A percentile compares a stretch with the other conserved stretches of the same genome.
These are phyloP conservation scores for Daldinia childiae DNA, from an alignment of 495 filamentous ascomycete genomes.

Conservation along the genomic window DNA sequence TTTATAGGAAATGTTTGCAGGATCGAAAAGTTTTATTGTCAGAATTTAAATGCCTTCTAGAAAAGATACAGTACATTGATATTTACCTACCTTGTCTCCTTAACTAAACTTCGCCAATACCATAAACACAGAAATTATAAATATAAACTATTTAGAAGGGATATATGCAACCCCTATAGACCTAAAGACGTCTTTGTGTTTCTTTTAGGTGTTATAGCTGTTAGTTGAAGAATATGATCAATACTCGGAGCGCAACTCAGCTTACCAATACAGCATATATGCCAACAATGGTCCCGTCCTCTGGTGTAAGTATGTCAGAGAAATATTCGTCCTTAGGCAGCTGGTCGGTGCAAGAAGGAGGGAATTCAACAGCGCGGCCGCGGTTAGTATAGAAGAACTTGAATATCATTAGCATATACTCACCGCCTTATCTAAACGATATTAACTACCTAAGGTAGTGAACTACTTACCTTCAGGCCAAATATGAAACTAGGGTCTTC, in stretches of 20 bases:
- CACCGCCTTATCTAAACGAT: background rate
- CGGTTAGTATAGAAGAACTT: background rate
- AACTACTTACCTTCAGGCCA: slow-evolving; percentile 6
- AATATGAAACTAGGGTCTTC: background rate
- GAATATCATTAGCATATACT: background rate
- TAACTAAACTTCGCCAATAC: too few relatives aligned
- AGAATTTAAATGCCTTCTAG: too few relatives aligned
- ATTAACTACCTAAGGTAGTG: too few relatives aligned
- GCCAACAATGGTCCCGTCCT: background rate
- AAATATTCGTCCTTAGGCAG: background rate
- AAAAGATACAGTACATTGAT: too few relatives aligned
- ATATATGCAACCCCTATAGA: background rate
- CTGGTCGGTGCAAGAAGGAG: background rate
- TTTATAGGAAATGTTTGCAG: too few relatives aligned
- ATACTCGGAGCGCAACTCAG: background rate
- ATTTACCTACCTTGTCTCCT: too few relatives aligned
- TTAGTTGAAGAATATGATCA: background rate
- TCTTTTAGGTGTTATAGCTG: background rate
- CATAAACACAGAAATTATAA: background rate
- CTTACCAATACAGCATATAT: slow-evolving; percentile 1
- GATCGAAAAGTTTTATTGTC: too few relatives aligned
- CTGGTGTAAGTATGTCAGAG: background rate
- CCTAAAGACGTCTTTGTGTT: background rate
- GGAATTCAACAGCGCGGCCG: background rate
- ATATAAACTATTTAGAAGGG: background rate